Conservation (phyloP, 345 rosid genomes). For the Aethionema arabicum region DNA sequence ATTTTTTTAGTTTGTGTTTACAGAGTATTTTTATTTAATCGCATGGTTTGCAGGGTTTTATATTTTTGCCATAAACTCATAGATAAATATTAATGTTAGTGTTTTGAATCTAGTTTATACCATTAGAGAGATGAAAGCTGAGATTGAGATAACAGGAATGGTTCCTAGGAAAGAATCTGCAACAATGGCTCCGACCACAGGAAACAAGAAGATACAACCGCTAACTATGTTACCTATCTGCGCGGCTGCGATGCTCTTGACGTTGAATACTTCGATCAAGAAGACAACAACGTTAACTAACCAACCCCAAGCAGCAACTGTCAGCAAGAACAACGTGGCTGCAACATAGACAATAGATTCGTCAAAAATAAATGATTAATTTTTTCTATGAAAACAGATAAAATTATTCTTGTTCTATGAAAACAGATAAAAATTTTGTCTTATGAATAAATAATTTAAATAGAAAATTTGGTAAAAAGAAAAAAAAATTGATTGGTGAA, state of each 20-base stretch:
- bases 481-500: too few relatives aligned
- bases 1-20: too few relatives aligned
- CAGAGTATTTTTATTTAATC: too few relatives aligned
- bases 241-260: constrained; percentile 40
- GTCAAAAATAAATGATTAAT: too few relatives aligned
- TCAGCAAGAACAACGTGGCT: constrained; percentile 38
- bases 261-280: constrained; percentile 33
- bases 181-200: constrained; percentile 36
- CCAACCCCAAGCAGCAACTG: constrained; percentile 40
- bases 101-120: constrained; percentile 27
- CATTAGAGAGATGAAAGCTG: constrained; percentile 36
- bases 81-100: not conserved
- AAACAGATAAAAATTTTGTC: too few relatives aligned
- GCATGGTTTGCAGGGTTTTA: too few relatives aligned
- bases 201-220: constrained; percentile 33
- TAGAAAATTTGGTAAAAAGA: too few relatives aligned
- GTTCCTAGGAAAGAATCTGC: constrained; percentile 43
- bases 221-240: constrained; percentile 30
- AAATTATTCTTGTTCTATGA: too few relatives aligned
- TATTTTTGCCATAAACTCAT: too few relatives aligned
- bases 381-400: too few relatives aligned
- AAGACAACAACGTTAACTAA: constrained; percentile 37
- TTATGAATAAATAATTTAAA: too few relatives aligned
- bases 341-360: constrained; percentile 2
- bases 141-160: constrained; percentile 31